Evolutionary conservation across 306 rosid genomes (phyloP).

Genomic region (Dryas octopetala): DNA sequence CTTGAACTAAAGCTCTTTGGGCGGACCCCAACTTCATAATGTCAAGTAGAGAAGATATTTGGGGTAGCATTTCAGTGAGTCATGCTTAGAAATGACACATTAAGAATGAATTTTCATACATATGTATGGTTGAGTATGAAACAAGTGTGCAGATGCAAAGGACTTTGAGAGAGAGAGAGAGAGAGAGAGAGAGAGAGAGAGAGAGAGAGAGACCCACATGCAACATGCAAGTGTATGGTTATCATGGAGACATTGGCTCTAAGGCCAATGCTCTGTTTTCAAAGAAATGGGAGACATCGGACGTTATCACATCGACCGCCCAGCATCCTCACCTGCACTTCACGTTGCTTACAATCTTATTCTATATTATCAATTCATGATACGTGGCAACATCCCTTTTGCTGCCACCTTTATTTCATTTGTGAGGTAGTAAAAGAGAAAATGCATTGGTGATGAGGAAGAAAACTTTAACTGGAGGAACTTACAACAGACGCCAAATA

Average conservation of each 20-base stretch:
- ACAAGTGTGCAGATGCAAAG: conserved; percentile 16
- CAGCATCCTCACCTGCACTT: conserved; percentile 41
- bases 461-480: not conserved
- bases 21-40: too few species aligned
- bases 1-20: too few species aligned
- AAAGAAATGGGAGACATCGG: conserved; percentile 42
- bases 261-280: conserved; percentile 33
- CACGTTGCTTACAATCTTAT: conserved; percentile 22
- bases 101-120: not conserved
- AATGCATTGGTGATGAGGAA: not conserved
- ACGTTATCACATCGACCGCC: conserved; percentile 37
- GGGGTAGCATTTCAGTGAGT: not conserved
- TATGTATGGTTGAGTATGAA: not conserved
- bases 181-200: conserved; percentile 9
- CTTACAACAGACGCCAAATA: conserved; percentile 10
- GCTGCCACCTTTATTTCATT: not conserved
- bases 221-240: conserved; percentile 37
- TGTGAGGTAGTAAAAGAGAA: not conserved
- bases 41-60: too few species aligned
- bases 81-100: not conserved
- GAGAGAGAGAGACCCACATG: conserved; percentile 7
- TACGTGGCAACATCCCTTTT: conserved; percentile 1
- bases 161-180: not conserved
- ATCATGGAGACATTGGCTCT: conserved; percentile 43
- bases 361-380: not conserved